Evolutionary conservation across 495 filamentous ascomycete species (phyloP).

Genomic region (Cryomyces antarcticus): DNA sequence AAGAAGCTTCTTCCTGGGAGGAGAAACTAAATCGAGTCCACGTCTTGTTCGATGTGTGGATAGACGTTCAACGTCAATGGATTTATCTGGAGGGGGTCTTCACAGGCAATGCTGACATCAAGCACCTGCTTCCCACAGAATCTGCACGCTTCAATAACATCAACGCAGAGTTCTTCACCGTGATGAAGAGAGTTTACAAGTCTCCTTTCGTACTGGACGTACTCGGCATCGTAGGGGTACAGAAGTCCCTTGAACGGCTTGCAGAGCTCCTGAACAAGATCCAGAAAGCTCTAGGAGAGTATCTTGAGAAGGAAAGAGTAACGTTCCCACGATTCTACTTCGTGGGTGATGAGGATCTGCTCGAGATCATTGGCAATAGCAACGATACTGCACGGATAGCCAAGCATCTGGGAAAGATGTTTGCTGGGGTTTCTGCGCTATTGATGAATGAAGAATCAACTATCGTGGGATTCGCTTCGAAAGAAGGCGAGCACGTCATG

Average conservation of each 20-base stretch:
- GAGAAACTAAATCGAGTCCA: conserved; percentile 95
- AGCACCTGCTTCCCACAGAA: conserved; percentile 88
- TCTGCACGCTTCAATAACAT: conserved; percentile 96
- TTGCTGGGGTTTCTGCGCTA: conserved; percentile 79
- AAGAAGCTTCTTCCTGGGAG: conserved; percentile 90
- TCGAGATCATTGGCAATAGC: conserved; percentile 99
- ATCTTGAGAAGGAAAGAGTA: conserved; percentile 88
- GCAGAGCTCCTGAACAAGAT: conserved; percentile 96
- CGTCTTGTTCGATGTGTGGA: conserved; percentile 97
- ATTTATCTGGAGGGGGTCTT: conserved; percentile 98
- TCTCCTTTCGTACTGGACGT: conserved; percentile 88
- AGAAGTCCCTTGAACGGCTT: conserved; percentile 84
- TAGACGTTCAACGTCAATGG: conserved; percentile 98
- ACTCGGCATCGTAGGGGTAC: conserved; percentile 80
- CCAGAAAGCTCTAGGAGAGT: conserved; percentile 95
- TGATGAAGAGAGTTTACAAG: conserved; percentile 97
- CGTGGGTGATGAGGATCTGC: conserved; percentile 90
- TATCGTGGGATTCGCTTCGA: conserved; percentile 84
- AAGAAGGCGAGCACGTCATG: conserved; percentile 78
- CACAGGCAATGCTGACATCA: conserved; percentile 95
- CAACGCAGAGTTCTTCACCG: conserved; percentile 89
- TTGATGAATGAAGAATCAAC: conserved; percentile 75
- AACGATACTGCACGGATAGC: conserved; percentile 89
- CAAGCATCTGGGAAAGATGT: conserved; percentile 99
- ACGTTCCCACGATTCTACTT: conserved; percentile 99